Evolutionary conservation across 2,329 filamentous ascomycete species (phyloP), one percentile per base, ranked within the genome.

Genomic region (Fusarium torulosum): DNA sequence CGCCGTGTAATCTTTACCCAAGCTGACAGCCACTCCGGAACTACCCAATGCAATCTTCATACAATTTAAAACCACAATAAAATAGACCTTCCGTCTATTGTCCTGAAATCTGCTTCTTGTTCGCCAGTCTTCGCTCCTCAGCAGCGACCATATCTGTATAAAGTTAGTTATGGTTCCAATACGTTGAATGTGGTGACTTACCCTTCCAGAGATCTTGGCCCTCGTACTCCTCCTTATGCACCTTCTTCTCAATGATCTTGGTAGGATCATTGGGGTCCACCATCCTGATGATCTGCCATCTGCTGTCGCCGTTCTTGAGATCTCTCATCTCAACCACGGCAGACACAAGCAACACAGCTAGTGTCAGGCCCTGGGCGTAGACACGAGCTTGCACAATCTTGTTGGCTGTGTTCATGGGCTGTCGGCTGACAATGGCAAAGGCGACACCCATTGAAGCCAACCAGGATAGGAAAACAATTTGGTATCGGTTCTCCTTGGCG

Each of bases 321-420:
- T 99, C 96, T 47, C 79, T 80, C 66, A 87, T 84, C 86, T 97
- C 94, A 72, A 97, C 91, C 6, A 88, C 90, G 42, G 95, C 93
- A 31, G 89, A 91, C 55, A 92, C 89, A 74, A 97, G 85, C 50
- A 97, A 82, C 43, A 97, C 93, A 64, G 90, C 91, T 45, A 97
- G 82, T 6, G 94, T 97, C 73, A 97, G 82, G 9, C 92, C 93
- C 82, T 97, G 94, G 2, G 94, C 94, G 80, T 97, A 97, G 67
- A 97, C 91, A 86, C 94, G 90, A 25, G 94, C 94, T 84, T 97
- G 94, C 17, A 97, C 94, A 20, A 97, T 82, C 85, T 97, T 97
- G 84, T 97, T 94, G 59, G 86, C 82, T 1, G 88, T 90, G 50
- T 86, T 88, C 45, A 97, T 84, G 65, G 87, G 89, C 78, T 93